A percentile compares a stretch with the other conserved stretches of the same genome.
These are phyloP conservation scores for Basidioascus undulatus DNA, from an alignment of 768 basidiomycete genomes.

Conservation along the genomic window DNA sequence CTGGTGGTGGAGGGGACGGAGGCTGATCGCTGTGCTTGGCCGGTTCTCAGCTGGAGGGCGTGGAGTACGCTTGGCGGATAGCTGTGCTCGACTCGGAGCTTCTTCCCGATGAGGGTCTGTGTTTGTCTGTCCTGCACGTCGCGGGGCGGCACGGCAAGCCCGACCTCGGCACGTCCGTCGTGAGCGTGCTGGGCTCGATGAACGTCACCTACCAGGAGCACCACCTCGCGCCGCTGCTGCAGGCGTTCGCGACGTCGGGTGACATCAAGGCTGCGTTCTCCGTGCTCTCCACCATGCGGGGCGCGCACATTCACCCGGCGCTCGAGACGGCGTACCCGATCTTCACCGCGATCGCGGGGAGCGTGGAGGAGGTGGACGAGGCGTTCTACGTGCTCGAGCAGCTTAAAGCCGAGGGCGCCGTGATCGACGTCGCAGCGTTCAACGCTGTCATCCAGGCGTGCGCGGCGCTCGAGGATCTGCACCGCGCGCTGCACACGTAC, in stretches of 20 bases:
- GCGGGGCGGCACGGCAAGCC: constrained; percentile 50
- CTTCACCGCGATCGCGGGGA: constrained; percentile 24
- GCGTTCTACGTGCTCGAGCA: constrained; percentile 40
- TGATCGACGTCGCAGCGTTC: constrained; percentile 33
- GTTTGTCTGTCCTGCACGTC: constrained; percentile 41
- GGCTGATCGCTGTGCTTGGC: background rate
- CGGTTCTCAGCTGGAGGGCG: constrained; percentile 36
- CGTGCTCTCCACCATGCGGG: constrained; percentile 35
- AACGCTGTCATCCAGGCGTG: constrained; percentile 45
- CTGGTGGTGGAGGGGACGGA: background rate
- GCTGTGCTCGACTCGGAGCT: constrained; percentile 29
- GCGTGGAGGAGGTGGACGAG: constrained; percentile 33
- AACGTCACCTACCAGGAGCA: constrained; percentile 34
- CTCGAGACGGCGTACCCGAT: constrained; percentile 32
- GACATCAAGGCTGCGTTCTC: constrained; percentile 39
- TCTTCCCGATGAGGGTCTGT: constrained; percentile 49
- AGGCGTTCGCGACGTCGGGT: constrained; percentile 37
- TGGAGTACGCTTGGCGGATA: constrained; percentile 35
- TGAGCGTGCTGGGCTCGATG: constrained; percentile 30
- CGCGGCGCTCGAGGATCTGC: constrained; percentile 35
- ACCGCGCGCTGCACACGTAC: constrained; percentile 56
- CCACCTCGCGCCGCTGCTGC: constrained; percentile 53
- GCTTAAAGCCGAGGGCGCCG: constrained; percentile 29
- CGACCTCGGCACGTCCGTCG: constrained; percentile 38
- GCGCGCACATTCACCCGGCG: constrained; percentile 27